These are phyloP conservation scores for Aschersonia sp. DNA, from an alignment of 2,329 filamentous ascomycete species.

Conservation along the genomic window DNA sequence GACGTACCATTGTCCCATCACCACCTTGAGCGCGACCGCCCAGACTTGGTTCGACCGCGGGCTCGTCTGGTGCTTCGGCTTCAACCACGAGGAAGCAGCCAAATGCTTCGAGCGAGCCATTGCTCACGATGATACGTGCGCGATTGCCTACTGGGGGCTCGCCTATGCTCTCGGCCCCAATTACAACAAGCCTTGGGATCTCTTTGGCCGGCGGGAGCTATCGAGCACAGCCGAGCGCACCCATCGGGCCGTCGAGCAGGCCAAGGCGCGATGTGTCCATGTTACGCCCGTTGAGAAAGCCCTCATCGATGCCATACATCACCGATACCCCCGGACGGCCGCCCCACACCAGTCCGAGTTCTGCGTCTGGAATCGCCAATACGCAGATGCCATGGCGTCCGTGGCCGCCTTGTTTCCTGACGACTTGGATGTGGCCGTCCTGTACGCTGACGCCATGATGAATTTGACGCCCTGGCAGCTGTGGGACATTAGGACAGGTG, in stretches of 20 bases:
- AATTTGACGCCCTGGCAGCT: conserved; percentile 32
- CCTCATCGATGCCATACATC: conserved; percentile 46
- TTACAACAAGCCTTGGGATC: conserved; percentile 63
- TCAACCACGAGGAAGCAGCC: conserved; percentile 61
- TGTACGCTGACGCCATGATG: conserved; percentile 30
- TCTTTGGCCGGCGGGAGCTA: conserved; percentile 50
- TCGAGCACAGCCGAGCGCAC: conserved; percentile 26
- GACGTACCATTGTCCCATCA: conserved; percentile 38
- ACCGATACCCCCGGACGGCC: conserved; percentile 41
- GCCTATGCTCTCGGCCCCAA: conserved; percentile 63
- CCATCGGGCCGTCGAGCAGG: conserved; percentile 14
- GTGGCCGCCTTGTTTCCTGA: conserved; percentile 21
- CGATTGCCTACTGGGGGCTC: conserved; percentile 56
- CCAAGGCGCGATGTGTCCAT: conserved; percentile 8
- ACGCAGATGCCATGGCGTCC: conserved; percentile 23
- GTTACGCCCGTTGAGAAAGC: conserved; percentile 35
- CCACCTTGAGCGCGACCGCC: conserved; percentile 32
- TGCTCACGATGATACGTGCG: conserved; percentile 34
- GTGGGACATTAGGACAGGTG: conserved; percentile 23
- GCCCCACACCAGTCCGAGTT: conserved; percentile 30
- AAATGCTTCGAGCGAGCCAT: conserved; percentile 50
- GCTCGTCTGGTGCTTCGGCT: conserved; percentile 59
- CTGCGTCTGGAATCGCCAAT: conserved; percentile 20
- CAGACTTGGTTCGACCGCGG: conserved; percentile 60
- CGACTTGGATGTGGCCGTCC: conserved; percentile 22